Base-by-base conservation (phyloP, 139 green algal species). In the Deuterostichococcus epilithicus region DNA sequence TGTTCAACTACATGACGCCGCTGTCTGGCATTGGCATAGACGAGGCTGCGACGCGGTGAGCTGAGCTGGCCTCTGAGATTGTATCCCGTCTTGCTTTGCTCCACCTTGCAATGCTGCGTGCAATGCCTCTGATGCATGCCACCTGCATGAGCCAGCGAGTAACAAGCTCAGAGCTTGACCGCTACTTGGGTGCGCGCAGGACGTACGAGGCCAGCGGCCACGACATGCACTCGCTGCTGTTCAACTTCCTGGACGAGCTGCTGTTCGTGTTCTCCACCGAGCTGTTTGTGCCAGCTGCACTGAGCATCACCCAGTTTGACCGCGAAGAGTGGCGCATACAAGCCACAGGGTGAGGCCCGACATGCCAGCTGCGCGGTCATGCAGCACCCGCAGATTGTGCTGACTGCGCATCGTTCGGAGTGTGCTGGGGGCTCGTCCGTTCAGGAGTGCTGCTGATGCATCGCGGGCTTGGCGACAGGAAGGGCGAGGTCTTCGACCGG, bases 1-100 rank as follows among this genome's bases (percentile, higher is more conserved):
- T 97, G 92, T 94, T 91, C 82, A 94, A 96, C 81, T 95, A 95
- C 78, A 94, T 96, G 89, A 93, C 89, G 13, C 90, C 90, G 3
- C 76, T 95, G 39, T 63, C 85, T 18, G 84, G 76, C 20, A 79
- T 95, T 37, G 28, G 0, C 0, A 38, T 75, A 13, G 52, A 63
- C 52, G 52, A 63, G 52, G 10, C 52, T 5, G 52, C 52, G 10
- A n/a, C 52, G 52, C 52, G 52, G 52, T 63, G 52, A 23, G 13
- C 18, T 63, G 18, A 13, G 13, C n/a, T n/a, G n/a, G n/a, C n/a
- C n/a, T n/a, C n/a, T n/a, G n/a, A n/a, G n/a, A n/a, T n/a, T n/a
- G n/a, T n/a, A n/a, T n/a, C n/a, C n/a, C n/a, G n/a, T n/a, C n/a
- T n/a, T n/a, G n/a, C n/a, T n/a, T n/a, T n/a, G n/a, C n/a, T n/a